Percentiles rank a stretch among this genome's conserved stretches.
Conservation (phyloP, 2,329 filamentous ascomycete genomes). For the Diaporthe citri region DNA sequence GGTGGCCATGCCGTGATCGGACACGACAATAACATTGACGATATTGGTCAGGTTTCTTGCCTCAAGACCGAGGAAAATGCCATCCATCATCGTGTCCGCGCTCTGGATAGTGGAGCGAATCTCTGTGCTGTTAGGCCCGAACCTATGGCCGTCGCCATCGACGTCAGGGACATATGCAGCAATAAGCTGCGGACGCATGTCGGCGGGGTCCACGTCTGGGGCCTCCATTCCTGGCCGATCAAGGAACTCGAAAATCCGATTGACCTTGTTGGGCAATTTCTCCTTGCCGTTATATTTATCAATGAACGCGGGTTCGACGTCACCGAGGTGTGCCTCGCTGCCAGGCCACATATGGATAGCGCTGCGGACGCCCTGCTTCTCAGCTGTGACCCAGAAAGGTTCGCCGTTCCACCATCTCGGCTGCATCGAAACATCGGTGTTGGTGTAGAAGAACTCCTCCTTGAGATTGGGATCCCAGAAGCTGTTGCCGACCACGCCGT, state of each 20-base stretch:
- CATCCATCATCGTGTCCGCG: slow-evolving; percentile 87
- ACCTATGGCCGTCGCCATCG: slow-evolving; percentile 86
- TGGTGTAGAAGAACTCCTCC: slow-evolving; percentile 90
- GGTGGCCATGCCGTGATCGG: slow-evolving; percentile 98
- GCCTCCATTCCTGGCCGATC: slow-evolving; percentile 83
- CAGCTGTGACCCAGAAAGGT: slow-evolving; percentile 93
- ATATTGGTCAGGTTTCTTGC: slow-evolving; percentile 87
- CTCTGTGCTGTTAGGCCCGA: slow-evolving; percentile 95
- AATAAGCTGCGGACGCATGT: slow-evolving; percentile 87
- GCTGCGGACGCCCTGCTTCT: slow-evolving; percentile 80
- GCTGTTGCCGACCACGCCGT: slow-evolving; percentile 92
- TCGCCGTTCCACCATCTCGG: slow-evolving; percentile 96
- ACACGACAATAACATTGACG: slow-evolving; percentile 96
- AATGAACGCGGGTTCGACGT: slow-evolving; percentile 81
- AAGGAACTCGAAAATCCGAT: slow-evolving; percentile 83
- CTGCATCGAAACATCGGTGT: slow-evolving; percentile 80
- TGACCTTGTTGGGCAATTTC: slow-evolving; percentile 79
- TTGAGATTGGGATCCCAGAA: slow-evolving; percentile 88
- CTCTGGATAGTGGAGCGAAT: slow-evolving; percentile 81
- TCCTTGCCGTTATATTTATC: slow-evolving; percentile 89
- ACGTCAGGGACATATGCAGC: slow-evolving; percentile 96
- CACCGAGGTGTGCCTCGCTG: slow-evolving; percentile 84
- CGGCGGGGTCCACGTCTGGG: slow-evolving; percentile 58
- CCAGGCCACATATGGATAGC: slow-evolving; percentile 99
- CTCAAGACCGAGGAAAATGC: slow-evolving; percentile 81